A percentile compares a stretch with the other conserved stretches of the same genome.
Conservation (phyloP, 495 filamentous ascomycete genomes). For the Xylaria curta region DNA sequence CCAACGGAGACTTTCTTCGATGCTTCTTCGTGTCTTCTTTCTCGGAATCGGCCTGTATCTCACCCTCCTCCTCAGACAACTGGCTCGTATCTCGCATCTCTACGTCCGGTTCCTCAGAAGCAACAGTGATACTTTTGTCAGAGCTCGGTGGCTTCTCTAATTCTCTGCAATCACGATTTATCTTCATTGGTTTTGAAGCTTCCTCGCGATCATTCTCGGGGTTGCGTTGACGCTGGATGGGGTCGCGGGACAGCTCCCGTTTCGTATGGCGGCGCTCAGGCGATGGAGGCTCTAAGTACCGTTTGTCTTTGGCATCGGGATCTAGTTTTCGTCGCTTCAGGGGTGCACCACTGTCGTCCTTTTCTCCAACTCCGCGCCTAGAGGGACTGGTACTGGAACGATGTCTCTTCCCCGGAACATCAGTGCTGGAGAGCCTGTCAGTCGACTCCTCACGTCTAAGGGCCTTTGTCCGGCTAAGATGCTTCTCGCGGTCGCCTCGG, state of each 20-base stretch:
- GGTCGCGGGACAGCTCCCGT: conserved; percentile 44
- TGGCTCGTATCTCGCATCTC: conserved; percentile 54
- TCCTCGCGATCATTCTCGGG: conserved; percentile 46
- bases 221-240: conserved; percentile 31
- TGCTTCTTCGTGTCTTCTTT: conserved; percentile 48
- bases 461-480: conserved; percentile 56
- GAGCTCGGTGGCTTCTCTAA: conserved; percentile 43
- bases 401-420: conserved; percentile 66
- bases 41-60: conserved; percentile 50
- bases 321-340: conserved; percentile 59
- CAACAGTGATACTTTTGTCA: conserved; percentile 55
- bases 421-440: conserved; percentile 56
- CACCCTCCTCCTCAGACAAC: conserved; percentile 42
- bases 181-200: conserved; percentile 44
- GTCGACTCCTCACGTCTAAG: conserved; percentile 63
- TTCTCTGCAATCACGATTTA: conserved; percentile 47
- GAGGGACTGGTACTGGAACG: conserved; percentile 73
- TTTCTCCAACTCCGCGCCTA: conserved; percentile 59
- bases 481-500: conserved; percentile 49
- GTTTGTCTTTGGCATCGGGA: conserved; percentile 50
- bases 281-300: conserved; percentile 45
- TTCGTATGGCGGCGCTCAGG: conserved; percentile 51
- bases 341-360: conserved; percentile 60
- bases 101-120: conserved; percentile 54
- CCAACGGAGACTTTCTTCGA: conserved; percentile 45